Conservation (phyloP, 139 green algal genomes). For the Picocystis salinarum region DNA sequence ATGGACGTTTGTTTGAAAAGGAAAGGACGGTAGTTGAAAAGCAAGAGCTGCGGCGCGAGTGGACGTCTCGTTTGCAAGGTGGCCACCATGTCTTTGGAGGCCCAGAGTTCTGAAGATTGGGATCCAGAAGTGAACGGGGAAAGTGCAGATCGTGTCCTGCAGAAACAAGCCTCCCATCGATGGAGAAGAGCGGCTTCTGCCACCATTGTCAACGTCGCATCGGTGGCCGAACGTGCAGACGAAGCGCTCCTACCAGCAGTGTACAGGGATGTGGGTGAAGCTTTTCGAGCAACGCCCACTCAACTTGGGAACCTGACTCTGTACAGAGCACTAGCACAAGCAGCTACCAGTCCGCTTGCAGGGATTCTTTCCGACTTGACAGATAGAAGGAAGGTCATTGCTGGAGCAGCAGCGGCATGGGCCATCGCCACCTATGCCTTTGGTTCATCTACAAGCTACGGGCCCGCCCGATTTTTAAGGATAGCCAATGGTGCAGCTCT, state of each 20-base stretch:
- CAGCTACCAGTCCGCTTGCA: slow-evolving; percentile 11
- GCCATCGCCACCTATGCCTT: slow-evolving; percentile 2
- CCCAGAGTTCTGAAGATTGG: too few species aligned
- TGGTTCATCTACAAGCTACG: slow-evolving; percentile 16
- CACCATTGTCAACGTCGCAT: slow-evolving; percentile 13
- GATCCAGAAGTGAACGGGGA: too few species aligned
- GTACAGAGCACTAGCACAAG: slow-evolving; percentile 40
- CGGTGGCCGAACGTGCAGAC: slow-evolving; percentile 14
- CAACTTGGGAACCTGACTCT: slow-evolving; percentile 49
- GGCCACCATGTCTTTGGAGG: too few species aligned
- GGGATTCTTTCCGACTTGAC: slow-evolving; percentile 2
- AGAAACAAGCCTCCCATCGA: too few species aligned
- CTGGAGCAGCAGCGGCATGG: background rate
- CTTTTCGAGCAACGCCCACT: slow-evolving; percentile 33
- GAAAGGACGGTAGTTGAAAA: too few species aligned
- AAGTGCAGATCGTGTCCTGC: too few species aligned
- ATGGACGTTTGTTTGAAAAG: too few species aligned
- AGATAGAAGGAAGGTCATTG: slow-evolving; percentile 4
- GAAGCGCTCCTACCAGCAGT: slow-evolving; percentile 45
- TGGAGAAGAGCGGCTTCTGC: too few species aligned
- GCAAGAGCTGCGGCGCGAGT: too few species aligned
- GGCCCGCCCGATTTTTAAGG: slow-evolving; percentile 12
- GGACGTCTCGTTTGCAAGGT: too few species aligned
- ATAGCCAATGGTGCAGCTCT: slow-evolving; percentile 12
- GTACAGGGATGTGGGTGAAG: slow-evolving; percentile 38